A percentile compares a stretch with the other conserved stretches of the same genome.
Evolutionary conservation across 305 asterid genomes (phyloP).

Genomic region (Fraxinus paxiana): DNA sequence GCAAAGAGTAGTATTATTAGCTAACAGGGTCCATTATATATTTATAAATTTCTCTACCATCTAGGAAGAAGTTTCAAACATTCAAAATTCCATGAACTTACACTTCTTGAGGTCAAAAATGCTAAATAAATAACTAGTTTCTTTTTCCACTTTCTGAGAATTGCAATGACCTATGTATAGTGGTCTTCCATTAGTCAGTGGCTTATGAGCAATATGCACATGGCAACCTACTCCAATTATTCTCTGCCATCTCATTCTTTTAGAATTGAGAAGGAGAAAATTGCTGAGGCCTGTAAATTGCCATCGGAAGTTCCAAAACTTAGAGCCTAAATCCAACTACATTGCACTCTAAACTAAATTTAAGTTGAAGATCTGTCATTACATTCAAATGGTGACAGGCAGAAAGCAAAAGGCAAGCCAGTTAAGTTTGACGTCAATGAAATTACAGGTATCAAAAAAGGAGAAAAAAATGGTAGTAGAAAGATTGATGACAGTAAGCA

Average conservation of each 20-base stretch:
- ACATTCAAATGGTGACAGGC: neutral
- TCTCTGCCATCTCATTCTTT: constrained; percentile 5
- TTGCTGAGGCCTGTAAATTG: neutral
- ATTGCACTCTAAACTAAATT: constrained; percentile 4
- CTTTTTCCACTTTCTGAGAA: neutral
- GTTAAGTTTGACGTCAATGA: neutral
- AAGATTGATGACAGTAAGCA: neutral
- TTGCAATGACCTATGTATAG: neutral
- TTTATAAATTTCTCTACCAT: neutral
- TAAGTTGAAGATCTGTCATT: constrained; percentile 1
- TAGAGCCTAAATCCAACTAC: neutral
- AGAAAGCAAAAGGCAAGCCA: neutral
- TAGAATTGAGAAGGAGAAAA: neutral
- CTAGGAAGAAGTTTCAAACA: neutral
- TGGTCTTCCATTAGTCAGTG: neutral
- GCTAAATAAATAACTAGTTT: neutral
- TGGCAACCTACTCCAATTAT: neutral
- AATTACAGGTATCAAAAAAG: neutral
- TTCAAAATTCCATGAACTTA: neutral
- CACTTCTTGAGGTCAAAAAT: neutral
- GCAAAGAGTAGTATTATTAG: neutral
- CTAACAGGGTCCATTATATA: neutral
- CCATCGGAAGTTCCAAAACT: neutral
- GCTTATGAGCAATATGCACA: neutral
- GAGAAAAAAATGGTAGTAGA: neutral